Evolutionary conservation across 257 asterid genomes (phyloP), one percentile per base, ranked within the genome.

Genomic region (Nicotiana obtusifolia): DNA sequence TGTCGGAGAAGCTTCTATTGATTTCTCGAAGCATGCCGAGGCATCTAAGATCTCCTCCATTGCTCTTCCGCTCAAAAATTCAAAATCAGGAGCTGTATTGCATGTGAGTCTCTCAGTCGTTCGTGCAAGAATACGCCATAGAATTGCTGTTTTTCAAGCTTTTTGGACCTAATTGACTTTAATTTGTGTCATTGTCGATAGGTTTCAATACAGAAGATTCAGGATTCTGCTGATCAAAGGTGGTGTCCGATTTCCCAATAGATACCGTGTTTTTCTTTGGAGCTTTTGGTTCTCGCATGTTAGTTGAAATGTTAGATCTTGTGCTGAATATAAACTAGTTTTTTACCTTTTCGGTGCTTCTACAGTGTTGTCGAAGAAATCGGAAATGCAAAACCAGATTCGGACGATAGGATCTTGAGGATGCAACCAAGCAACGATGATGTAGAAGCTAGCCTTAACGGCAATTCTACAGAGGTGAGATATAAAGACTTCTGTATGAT

Each of bases 1-100:
- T 75, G 88, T 92, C 82, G 99, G 99, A 60, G 97, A 96, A 89
- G 97, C 97, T 86, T 93, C 95, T 14, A 84, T 96, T 84, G 98
- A 96, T 88, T 88, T 96, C 86, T 88, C 98, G 67, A 87, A 83
- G 82, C 92, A 90, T 89, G 97, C 90, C 0, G 97, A 90, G 84
- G 88, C 94, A 19, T 89, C 87, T 59, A 94, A 96, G 88, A 87
- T 90, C 80, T 88, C 91, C 11, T 85, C 90, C 83, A 86, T 93
- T 66, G 90, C 96, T 84, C 95, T 96, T 85, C 98, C 98, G 62
- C 92, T 96, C 84, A 90, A 90, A 89, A 93, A 87, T 84, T 90
- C 98, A 4, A 94, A 92, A 88, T 80, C 91, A 0, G 97, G 92
- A 69, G 91, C 93, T 75, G 81, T 90, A 33, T 86, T 96, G 76